Percentiles rank a stretch among this genome's conserved stretches.
Evolutionary conservation across 768 basidiomycete species (phyloP).

Genomic region (Suillus clintonianus): DNA sequence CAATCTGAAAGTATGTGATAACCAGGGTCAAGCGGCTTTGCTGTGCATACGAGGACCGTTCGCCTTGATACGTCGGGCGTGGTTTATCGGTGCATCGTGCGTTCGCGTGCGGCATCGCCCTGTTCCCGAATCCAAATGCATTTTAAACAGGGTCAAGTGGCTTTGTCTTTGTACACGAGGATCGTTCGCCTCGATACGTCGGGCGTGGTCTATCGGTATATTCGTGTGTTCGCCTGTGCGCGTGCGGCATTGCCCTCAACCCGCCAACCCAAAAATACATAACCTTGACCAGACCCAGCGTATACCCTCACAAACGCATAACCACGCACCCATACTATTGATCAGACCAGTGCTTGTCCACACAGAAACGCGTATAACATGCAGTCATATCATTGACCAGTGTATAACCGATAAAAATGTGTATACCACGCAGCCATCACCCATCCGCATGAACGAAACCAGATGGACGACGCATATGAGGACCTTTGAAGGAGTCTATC

Average conservation of each 20-base stretch:
- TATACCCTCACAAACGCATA: neutral
- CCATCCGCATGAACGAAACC: neutral
- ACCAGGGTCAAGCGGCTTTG: constrained; percentile 7
- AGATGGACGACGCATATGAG: constrained; percentile 5
- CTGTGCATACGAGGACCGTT: constrained; percentile 6
- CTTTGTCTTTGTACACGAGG: too few species aligned
- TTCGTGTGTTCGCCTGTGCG: too few species aligned
- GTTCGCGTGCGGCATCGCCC: neutral
- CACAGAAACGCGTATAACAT: neutral
- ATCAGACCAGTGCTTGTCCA: neutral
- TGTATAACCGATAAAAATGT: neutral
- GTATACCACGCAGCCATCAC: neutral
- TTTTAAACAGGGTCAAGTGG: too few species aligned
- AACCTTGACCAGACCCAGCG: neutral
- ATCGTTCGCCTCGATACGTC: too few species aligned
- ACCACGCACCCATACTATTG: neutral
- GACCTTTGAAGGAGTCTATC: constrained; percentile 1
- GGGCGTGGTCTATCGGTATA: too few species aligned
- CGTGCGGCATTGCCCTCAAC: constrained; percentile 1
- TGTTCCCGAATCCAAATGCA: too few species aligned
- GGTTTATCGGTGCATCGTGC: constrained; percentile 10
- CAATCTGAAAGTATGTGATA: neutral
- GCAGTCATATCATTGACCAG: neutral
- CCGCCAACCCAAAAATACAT: neutral
- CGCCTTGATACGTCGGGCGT: neutral